Percentiles rank a stretch among this genome's conserved stretches.
phyloP scores from a whole-genome alignment of 352 stramenopile species.

The Hyaloperonospora brassicae region DNA sequence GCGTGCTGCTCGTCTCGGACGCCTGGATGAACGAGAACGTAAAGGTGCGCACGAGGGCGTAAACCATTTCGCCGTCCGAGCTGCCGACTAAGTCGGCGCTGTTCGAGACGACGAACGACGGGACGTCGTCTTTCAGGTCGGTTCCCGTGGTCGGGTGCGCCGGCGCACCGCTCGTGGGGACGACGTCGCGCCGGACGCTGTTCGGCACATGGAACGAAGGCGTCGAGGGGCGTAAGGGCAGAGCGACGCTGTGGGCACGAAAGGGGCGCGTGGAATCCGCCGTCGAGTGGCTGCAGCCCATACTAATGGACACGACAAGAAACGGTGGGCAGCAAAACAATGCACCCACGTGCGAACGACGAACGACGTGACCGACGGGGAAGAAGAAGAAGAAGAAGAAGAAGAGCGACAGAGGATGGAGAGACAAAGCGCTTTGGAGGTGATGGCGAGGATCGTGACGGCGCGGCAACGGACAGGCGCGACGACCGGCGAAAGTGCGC shows the following conservation, averaged over 20 bases:
- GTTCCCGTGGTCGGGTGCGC: constrained; percentile 19
- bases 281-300: constrained; percentile 68
- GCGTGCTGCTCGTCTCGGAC: constrained; percentile 30
- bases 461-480: constrained; percentile 19
- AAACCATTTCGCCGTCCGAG: constrained; percentile 50
- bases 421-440: constrained; percentile 2
- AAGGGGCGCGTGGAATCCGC: constrained; percentile 21
- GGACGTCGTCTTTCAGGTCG: constrained; percentile 32
- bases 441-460: too few relatives aligned
- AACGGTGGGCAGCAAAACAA: constrained; percentile 5
- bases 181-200: constrained; percentile 9
- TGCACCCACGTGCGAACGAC: too few relatives aligned
- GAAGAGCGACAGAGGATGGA: not conserved
- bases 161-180: constrained; percentile 17
- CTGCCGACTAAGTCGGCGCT: constrained; percentile 37
- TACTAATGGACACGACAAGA: too few relatives aligned
- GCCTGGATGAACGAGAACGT: constrained; percentile 72
- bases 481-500: not conserved
- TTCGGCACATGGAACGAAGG: constrained; percentile 25
- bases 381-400: constrained; percentile 4
- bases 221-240: constrained; percentile 24
- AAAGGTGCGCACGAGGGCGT: constrained; percentile 49
- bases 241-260: constrained; percentile 9
- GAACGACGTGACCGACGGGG: too few relatives aligned
- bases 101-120: constrained; percentile 42